A percentile compares a stretch with the other conserved stretches of the same genome.
phyloP scores from a whole-genome alignment of 2,329 filamentous ascomycete genomes.

The Xylariales sp. region DNA sequence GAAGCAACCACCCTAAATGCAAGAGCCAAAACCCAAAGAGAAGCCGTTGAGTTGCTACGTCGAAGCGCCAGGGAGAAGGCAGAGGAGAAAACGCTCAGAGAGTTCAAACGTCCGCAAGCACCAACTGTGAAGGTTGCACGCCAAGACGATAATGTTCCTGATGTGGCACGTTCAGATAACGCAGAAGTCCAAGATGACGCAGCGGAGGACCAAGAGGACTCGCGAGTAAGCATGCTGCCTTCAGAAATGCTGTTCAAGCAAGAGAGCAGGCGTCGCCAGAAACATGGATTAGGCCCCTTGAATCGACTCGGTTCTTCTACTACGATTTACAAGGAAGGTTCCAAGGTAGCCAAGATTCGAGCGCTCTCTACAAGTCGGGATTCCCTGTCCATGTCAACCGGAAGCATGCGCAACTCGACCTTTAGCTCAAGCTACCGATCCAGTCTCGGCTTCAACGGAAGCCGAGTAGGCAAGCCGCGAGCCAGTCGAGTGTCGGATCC shows the following conservation, averaged over 20 bases:
- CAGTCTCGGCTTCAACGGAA: slow-evolving; percentile 26
- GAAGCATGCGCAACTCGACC: slow-evolving; percentile 25
- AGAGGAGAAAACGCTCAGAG: slow-evolving; percentile 12
- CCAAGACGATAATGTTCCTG: slow-evolving; percentile 22
- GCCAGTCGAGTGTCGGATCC: slow-evolving; percentile 22
- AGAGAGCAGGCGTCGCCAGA: slow-evolving; percentile 23
- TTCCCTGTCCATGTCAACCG: slow-evolving; percentile 23
- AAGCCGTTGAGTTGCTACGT: slow-evolving; percentile 18
- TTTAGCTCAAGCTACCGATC: slow-evolving; percentile 28
- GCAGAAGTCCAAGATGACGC: slow-evolving; percentile 19
- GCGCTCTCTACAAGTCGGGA: slow-evolving; percentile 20
- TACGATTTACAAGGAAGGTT: slow-evolving; percentile 20
- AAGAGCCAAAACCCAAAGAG: slow-evolving; percentile 14
- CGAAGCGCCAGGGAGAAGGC: slow-evolving; percentile 14
- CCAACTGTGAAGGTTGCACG: slow-evolving; percentile 22
- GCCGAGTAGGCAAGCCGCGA: slow-evolving; percentile 22
- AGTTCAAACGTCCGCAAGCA: slow-evolving; percentile 13
- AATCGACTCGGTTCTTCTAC: slow-evolving; percentile 19
- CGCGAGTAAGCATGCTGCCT: slow-evolving; percentile 9
- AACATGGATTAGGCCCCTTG: slow-evolving; percentile 19
- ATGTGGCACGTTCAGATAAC: slow-evolving; percentile 19
- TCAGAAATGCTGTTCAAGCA: slow-evolving; percentile 17
- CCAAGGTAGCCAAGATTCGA: slow-evolving; percentile 24
- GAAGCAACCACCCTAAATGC: slow-evolving; percentile 14
- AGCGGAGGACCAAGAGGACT: slow-evolving; percentile 11